Evolutionary conservation across 2,329 filamentous ascomycete genomes (phyloP).

Genomic region (Cladobotryum mycophilum): DNA sequence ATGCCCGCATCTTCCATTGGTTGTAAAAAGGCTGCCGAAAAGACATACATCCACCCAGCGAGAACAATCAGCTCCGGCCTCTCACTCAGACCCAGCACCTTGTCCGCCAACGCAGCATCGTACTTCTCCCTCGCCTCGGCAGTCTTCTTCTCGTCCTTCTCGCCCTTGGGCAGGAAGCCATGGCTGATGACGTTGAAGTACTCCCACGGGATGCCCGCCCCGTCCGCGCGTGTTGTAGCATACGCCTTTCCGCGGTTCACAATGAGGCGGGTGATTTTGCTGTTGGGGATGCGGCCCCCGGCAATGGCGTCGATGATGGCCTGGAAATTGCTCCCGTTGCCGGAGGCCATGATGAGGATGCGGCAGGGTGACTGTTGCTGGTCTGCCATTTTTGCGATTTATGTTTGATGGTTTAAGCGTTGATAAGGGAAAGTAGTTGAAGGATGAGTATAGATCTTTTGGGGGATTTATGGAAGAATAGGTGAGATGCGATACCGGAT

Average conservation of each 20-base stretch:
- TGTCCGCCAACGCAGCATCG: slow-evolving; percentile 65
- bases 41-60: slow-evolving; percentile 83
- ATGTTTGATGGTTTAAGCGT: too few relatives aligned
- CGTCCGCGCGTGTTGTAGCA: slow-evolving; percentile 35
- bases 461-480: too few relatives aligned
- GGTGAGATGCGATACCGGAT: too few relatives aligned
- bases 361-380: slow-evolving; percentile 31
- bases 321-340: slow-evolving; percentile 73
- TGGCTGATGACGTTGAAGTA: slow-evolving; percentile 79
- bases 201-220: slow-evolving; percentile 60
- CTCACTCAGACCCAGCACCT: slow-evolving; percentile 46
- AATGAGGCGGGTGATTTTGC: slow-evolving; percentile 40
- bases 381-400: slow-evolving; percentile 1
- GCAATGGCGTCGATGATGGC: slow-evolving; percentile 53
- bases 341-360: slow-evolving; percentile 64
- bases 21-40: slow-evolving; percentile 62
- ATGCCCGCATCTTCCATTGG: slow-evolving; percentile 58
- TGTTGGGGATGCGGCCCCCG: slow-evolving; percentile 32
- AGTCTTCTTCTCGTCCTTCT: slow-evolving; percentile 51
- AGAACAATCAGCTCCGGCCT: slow-evolving; percentile 71
- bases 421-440: too few relatives aligned
- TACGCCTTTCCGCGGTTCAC: slow-evolving; percentile 44
- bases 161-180: slow-evolving; percentile 52
- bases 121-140: slow-evolving; percentile 58
- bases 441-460: too few relatives aligned